Conservation (phyloP, 2,329 filamentous ascomycete genomes). For the Fusarium fujikuroi region DNA sequence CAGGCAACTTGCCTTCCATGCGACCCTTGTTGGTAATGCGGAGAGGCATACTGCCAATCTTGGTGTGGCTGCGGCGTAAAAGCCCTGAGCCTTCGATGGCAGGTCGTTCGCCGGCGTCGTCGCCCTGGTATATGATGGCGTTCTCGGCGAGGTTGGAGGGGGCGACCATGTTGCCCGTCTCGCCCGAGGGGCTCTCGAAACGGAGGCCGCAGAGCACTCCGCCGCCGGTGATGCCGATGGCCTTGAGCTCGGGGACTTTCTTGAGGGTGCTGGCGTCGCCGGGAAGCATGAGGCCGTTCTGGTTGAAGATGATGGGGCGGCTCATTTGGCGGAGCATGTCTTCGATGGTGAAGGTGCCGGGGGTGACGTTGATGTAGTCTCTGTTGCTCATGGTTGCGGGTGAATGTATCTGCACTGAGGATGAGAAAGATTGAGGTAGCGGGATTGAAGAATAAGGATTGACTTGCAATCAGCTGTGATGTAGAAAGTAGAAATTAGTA, state of each 20-base stretch:
- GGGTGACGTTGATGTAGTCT: no score
- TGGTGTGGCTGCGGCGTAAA: no score
- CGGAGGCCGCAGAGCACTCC: background rate
- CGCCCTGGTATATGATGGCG: background rate
- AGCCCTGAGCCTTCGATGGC: no score
- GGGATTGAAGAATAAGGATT: no score
- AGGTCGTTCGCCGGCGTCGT: background rate
- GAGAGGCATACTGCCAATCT: no score
- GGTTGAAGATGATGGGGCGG: background rate
- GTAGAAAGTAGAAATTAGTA: no score
- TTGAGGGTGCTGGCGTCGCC: background rate
- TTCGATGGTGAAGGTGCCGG: background rate
- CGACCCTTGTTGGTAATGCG: no score
- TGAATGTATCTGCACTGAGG: no score
- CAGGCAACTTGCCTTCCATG: no score
- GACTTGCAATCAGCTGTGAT: no score
- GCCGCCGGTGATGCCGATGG: background rate
- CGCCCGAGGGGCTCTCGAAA: background rate
- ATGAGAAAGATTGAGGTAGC: no score
- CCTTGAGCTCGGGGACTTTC: accelerated
- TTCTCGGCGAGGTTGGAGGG: accelerated
- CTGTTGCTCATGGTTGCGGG: no score
- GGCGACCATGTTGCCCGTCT: background rate
- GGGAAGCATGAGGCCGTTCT: background rate
- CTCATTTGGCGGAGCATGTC: background rate